These are phyloP conservation scores for Skeletonema grethae DNA, from an alignment of 108 stramenopile species.

Conservation along the genomic window DNA sequence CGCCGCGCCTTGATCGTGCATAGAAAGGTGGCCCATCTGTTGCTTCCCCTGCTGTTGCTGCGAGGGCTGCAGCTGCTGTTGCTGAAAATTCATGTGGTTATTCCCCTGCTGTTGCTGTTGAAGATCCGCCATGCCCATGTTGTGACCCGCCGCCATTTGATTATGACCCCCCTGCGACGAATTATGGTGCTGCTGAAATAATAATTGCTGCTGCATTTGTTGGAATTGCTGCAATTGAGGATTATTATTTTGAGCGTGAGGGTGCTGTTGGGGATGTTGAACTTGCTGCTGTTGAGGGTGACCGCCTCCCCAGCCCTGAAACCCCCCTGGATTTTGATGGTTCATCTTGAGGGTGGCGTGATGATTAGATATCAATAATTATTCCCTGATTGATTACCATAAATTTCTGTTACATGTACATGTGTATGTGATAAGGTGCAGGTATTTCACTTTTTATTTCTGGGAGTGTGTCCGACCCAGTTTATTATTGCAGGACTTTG, in stretches of 20 bases:
- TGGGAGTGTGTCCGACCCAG: too few species aligned
- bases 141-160: not conserved
- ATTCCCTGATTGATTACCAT: not conserved
- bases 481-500: too few species aligned
- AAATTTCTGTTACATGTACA: too few species aligned
- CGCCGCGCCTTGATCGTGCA: not conserved
- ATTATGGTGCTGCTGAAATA: not conserved
- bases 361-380: not conserved
- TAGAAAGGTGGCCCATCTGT: not conserved
- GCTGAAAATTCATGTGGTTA: not conserved
- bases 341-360: not conserved
- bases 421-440: too few species aligned
- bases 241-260: not conserved
- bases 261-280: not conserved
- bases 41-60: conserved; percentile 12
- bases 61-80: not conserved
- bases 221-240: not conserved
- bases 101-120: conserved; percentile 10
- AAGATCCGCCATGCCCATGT: not conserved
- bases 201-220: conserved; percentile 1
- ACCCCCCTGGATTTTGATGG: not conserved
- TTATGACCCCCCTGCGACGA: not conserved
- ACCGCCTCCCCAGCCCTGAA: not conserved
- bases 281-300: not conserved
- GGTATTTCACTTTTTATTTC: too few species aligned